A percentile compares a stretch with the other conserved stretches of the same genome.
Evolutionary conservation across 257 asterid species (phyloP).

Genomic region (Linderniella brevidens): DNA sequence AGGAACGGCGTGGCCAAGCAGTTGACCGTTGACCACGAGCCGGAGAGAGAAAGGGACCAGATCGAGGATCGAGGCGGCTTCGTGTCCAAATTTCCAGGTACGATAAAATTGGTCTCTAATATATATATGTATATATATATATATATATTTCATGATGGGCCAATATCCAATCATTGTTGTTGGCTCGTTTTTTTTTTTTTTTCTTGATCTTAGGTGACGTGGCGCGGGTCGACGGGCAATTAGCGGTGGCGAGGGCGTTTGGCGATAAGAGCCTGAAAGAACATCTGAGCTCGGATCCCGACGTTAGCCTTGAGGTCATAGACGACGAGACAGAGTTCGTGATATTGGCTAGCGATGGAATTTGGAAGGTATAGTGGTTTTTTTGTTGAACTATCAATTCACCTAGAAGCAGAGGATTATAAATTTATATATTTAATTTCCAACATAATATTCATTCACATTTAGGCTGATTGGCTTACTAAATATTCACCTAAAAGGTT

Average conservation of each 20-base stretch:
- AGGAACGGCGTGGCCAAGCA: slow-evolving; percentile 56
- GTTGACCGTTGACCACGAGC: slow-evolving; percentile 86
- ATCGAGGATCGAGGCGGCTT: slow-evolving; percentile 95
- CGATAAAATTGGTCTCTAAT: neutral
- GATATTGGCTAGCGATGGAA: slow-evolving; percentile 84
- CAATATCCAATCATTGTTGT: no score
- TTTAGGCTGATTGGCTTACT: no score
- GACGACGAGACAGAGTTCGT: slow-evolving; percentile 57
- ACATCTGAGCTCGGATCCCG: slow-evolving; percentile 86
- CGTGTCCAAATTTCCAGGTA: slow-evolving; percentile 82
- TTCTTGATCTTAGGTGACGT: slow-evolving; percentile 44
- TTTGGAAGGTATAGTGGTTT: slow-evolving; percentile 88
- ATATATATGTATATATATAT: no score
- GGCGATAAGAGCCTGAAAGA: slow-evolving; percentile 87
- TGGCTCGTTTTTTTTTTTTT: no score
- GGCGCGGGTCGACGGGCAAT: slow-evolving; percentile 89
- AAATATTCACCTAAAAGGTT: no score
- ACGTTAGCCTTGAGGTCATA: slow-evolving; percentile 27
- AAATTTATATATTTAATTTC: no score
- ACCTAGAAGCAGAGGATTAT: no score
- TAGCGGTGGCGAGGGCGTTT: slow-evolving; percentile 90
- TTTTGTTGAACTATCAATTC: no score
- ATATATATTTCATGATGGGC: no score
- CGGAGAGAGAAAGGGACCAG: slow-evolving; percentile 47
- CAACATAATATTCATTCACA: no score